Conservation (phyloP, 208 protist genomes). For the Trypanosoma boissoni region DNA sequence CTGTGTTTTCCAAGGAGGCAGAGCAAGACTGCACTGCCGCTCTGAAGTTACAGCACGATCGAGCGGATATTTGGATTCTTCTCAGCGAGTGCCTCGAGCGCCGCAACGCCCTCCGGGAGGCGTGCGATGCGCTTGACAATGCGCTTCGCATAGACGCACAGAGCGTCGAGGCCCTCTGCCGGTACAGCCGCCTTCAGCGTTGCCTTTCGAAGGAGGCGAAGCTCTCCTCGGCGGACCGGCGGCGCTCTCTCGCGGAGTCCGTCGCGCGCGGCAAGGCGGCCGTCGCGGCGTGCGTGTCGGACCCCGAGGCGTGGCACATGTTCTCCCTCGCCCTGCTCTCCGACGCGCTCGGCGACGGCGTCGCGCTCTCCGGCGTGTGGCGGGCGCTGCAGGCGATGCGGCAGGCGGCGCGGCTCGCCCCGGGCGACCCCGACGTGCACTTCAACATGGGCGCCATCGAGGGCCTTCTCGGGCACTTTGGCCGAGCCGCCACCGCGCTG, state of each 20-base stretch:
- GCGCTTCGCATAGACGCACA: conserved; percentile 44
- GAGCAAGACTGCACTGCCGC: conserved; percentile 72
- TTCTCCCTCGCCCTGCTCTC: conserved; percentile 70
- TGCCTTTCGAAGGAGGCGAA: conserved; percentile 57
- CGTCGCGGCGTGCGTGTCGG: conserved; percentile 41
- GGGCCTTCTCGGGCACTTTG: conserved; percentile 70
- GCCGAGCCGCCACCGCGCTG: conserved; percentile 47
- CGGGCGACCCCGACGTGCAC: conserved; percentile 65
- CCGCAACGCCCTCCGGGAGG: conserved; percentile 73
- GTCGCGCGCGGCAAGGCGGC: conserved; percentile 57
- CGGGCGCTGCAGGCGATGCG: conserved; percentile 54
- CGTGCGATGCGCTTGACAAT: conserved; percentile 69
- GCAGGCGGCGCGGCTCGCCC: conserved; percentile 37
- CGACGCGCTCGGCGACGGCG: conserved; percentile 46
- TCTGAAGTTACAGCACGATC: conserved; percentile 58
- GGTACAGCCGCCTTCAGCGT: conserved; percentile 81
- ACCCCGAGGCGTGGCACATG: conserved; percentile 67
- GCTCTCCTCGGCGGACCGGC: conserved; percentile 41
- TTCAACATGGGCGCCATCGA: conserved; percentile 83
- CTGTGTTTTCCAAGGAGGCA: conserved; percentile 64
- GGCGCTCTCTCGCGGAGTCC: conserved; percentile 44
- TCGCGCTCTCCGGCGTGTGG: conserved; percentile 41
- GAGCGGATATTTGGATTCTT: conserved; percentile 66
- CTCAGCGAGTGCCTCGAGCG: conserved; percentile 74
- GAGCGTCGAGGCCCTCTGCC: conserved; percentile 59